Evolutionary conservation across 208 protist genomes (phyloP), one percentile per base, ranked within the genome.

Genomic region (Crithidia fasciculata): DNA sequence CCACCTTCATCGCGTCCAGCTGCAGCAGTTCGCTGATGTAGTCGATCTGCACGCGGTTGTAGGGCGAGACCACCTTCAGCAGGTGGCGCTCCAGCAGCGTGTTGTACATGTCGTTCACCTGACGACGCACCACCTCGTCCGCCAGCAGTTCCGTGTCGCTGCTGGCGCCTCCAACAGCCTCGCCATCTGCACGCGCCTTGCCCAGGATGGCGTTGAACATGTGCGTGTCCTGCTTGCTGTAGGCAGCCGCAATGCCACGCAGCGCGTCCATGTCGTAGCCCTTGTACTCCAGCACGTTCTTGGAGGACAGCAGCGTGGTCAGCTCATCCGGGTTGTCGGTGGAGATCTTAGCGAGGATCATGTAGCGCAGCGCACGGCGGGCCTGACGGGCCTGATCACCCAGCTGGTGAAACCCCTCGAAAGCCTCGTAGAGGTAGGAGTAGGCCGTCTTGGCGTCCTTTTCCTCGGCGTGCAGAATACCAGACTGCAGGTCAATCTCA

Each of bases 361-460:
- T 99, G 90, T 99, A 99, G 80, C 99, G 98, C 68, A 99, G 87
- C 39, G 90, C 78, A 15, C 83, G 80, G 12, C 95, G 85, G 9
- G 98, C 97, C 47, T 90, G 87, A 12, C 78, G 62, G 52, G 94
- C 88, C 67, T 94, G 83, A 45, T 96, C 84, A 12, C 93, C 91
- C 4, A 98, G 69, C 43, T 92, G 85, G 63, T 98, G 90, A 78
- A 95, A 99, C 28, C 94, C 96, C 84, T 99, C 98, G 68, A 99
- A 99, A 37, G 98, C 95, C 83, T 99, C 99, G 81, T 96, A 99
- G 55, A 99, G 98, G 92, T 99, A 99, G 5, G 98, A 99, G 83
- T 98, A 98, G 36, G 98, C 98, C 12, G 98, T 99, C 83, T 99
- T 99, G 77, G 91, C 97, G 81, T 99, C 99, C 13, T 98, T 95